Evolutionary conservation across 495 filamentous ascomycete species (phyloP).

Genomic region (Penicillium egyptiacum): DNA sequence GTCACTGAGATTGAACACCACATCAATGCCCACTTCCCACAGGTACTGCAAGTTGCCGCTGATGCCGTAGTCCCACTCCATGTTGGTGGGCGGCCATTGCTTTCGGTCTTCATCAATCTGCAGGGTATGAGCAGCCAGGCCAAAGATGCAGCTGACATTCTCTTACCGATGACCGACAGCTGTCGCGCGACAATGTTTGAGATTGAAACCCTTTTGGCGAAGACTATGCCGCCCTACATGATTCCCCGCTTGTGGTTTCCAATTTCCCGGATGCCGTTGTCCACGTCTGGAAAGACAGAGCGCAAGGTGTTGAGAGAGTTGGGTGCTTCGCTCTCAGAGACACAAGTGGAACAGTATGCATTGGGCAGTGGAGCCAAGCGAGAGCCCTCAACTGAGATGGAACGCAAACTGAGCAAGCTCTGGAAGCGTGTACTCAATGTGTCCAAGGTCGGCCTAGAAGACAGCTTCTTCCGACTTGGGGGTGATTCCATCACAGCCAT

Average conservation of each 20-base stretch:
- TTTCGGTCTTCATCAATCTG: not conserved
- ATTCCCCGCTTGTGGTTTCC: not conserved
- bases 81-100: not conserved
- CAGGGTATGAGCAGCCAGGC: not conserved
- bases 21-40: not conserved
- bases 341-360: not conserved
- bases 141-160: not conserved
- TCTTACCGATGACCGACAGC: not conserved
- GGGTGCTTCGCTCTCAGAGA: not conserved
- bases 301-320: not conserved
- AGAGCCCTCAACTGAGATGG: not conserved
- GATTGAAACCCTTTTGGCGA: not conserved
- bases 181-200: not conserved
- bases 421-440: not conserved
- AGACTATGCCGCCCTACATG: not conserved
- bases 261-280: not conserved
- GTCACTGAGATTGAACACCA: conserved; percentile 36
- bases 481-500: conserved; percentile 22
- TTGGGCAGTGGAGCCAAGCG: not conserved
- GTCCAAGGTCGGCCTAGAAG: not conserved
- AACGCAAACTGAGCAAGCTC: not conserved
- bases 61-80: not conserved
- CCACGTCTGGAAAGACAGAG: not conserved
- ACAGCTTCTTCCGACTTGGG: conserved; percentile 13
- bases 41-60: not conserved